Conservation (phyloP, 1,284 basidiomycete genomes). For the Puccinia triticina region DNA sequence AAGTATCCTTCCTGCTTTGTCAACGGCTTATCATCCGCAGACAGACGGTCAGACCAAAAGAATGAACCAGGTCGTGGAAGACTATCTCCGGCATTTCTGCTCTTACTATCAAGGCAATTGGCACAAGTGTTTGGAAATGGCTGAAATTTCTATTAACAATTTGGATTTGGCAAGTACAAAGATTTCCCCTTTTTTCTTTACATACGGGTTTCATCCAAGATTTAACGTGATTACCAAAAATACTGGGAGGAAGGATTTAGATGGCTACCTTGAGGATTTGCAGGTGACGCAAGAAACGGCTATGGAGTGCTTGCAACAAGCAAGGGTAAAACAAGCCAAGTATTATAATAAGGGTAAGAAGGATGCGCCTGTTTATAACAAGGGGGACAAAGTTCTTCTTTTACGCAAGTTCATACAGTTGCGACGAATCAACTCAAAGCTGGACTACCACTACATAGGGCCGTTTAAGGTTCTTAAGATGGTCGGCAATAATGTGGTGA, state of each 20-base stretch:
- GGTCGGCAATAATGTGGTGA: constrained; percentile 9
- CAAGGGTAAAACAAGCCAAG: background rate
- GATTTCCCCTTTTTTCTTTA: constrained; percentile 20
- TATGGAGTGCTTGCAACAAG: background rate
- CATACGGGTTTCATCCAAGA: constrained; percentile 5
- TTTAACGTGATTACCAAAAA: background rate
- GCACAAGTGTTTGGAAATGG: too few species aligned
- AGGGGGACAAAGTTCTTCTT: constrained; percentile 11
- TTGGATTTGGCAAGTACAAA: too few species aligned
- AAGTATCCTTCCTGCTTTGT: too few species aligned
- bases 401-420: background rate
- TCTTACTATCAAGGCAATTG: too few species aligned
- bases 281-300: background rate
- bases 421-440: background rate
- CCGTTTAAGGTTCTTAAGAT: constrained; percentile 10
- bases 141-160: too few species aligned
- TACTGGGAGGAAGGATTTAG: too few species aligned
- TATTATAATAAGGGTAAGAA: background rate
- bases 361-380: background rate
- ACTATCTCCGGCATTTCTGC: too few species aligned
- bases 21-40: too few species aligned
- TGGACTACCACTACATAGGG: background rate
- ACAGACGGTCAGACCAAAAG: too few species aligned
- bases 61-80: too few species aligned
- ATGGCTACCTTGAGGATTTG: background rate